These are phyloP conservation scores for Vanrija humicola DNA, from an alignment of 1,284 basidiomycete genomes.

Conservation along the genomic window DNA sequence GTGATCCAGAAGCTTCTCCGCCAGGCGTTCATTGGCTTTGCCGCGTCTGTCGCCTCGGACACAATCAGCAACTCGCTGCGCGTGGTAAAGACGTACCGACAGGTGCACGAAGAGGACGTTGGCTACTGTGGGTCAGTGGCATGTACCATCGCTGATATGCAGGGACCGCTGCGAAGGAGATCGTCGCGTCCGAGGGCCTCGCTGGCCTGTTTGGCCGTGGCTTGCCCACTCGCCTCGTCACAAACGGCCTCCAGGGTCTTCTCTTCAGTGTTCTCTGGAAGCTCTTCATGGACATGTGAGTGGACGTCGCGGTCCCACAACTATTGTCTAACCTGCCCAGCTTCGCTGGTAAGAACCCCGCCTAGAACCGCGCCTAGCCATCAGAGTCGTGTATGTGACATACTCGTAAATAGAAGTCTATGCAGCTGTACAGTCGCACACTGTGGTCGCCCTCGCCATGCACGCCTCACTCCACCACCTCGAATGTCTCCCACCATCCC, in stretches of 20 bases:
- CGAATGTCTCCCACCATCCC: conserved; percentile 20
- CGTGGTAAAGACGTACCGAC: conserved; percentile 89
- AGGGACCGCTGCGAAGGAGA: conserved; percentile 52
- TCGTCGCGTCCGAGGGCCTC: conserved; percentile 61
- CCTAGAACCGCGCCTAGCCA: too few species aligned
- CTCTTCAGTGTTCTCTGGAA: conserved; percentile 83
- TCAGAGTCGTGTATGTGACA: too few species aligned
- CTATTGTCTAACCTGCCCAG: too few species aligned
- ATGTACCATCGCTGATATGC: too few species aligned
- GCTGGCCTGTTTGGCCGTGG: conserved; percentile 76
- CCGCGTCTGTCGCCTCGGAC: conserved; percentile 74
- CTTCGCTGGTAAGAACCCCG: too few species aligned
- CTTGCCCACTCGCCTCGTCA: conserved; percentile 72
- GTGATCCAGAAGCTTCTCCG: conserved; percentile 61
- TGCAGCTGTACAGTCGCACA: neutral
- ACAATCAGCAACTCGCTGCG: conserved; percentile 77
- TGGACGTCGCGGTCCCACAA: neutral
- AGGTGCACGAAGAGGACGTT: conserved; percentile 73
- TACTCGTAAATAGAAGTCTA: neutral
- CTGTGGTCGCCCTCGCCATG: neutral
- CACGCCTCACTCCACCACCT: conserved; percentile 3
- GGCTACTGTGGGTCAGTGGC: conserved; percentile 54
- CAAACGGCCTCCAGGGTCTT: conserved; percentile 79
- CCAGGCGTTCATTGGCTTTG: conserved; percentile 82
- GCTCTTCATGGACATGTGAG: conserved; percentile 69